Percentiles rank a stretch among this genome's conserved stretches.
These are phyloP conservation scores for Trichocladium uniseriatum DNA, from an alignment of 495 filamentous ascomycete genomes.

Conservation along the genomic window DNA sequence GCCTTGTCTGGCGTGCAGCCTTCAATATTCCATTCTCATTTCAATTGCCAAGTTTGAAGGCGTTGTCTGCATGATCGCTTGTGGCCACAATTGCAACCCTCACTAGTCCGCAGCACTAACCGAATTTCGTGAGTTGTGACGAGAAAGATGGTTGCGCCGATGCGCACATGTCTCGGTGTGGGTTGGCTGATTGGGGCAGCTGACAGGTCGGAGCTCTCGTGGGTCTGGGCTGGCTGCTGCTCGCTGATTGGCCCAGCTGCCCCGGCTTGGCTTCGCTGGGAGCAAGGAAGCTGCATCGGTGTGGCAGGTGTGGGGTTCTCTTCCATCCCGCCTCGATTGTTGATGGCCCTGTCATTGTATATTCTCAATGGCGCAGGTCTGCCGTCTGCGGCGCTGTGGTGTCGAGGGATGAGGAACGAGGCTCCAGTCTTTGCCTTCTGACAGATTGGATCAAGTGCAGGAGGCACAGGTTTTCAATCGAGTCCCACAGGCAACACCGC, in stretches of 20 bases:
- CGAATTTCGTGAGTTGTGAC: too few species aligned
- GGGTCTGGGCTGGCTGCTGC: background rate
- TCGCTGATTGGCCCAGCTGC: background rate
- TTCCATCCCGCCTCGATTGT: background rate
- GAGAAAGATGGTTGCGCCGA: conserved; percentile 5
- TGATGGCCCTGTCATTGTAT: background rate
- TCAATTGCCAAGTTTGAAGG: background rate
- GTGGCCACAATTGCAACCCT: conserved; percentile 1
- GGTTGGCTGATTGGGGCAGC: conserved; percentile 4
- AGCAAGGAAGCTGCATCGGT: background rate
- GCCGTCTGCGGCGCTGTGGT: conserved; percentile 2
- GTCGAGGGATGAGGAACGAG: too few species aligned
- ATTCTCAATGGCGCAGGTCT: background rate
- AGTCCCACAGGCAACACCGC: background rate
- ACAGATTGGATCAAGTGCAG: background rate
- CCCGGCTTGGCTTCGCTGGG: background rate
- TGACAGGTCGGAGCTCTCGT: background rate
- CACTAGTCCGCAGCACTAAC: too few species aligned
- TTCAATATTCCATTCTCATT: too few species aligned
- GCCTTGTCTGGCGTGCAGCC: background rate
- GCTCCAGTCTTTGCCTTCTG: background rate
- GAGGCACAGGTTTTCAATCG: conserved; percentile 1
- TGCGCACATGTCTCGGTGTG: conserved; percentile 3
- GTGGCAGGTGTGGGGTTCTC: conserved; percentile 2
- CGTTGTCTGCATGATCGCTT: background rate